phyloP scores from a whole-genome alignment of 345 rosid genomes.

The Citrus unshiu region DNA sequence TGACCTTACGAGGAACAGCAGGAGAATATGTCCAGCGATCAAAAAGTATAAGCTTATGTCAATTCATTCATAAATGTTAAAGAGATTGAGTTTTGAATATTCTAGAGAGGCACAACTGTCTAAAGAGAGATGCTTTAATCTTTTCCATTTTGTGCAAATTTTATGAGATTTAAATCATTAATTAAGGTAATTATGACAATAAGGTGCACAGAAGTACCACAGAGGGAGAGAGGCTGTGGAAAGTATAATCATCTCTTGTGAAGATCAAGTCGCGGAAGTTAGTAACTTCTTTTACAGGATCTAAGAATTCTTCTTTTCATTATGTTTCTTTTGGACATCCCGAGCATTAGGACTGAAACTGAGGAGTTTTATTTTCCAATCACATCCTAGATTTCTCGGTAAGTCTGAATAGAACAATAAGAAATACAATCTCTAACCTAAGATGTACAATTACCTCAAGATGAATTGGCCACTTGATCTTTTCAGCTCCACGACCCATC shows the following conservation, averaged over 20 bases:
- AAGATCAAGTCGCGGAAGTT: not conserved
- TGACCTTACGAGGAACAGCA: not conserved
- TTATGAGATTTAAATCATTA: not conserved
- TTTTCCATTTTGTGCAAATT: not conserved
- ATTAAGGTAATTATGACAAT: not conserved
- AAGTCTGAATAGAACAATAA: not conserved
- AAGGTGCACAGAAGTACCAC: not conserved
- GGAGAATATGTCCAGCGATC: not conserved
- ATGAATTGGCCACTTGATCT: constrained; percentile 94
- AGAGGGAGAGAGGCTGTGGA: not conserved
- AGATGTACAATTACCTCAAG: constrained; percentile 58
- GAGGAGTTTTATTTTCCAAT: not conserved
- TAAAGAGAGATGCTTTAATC: no score
- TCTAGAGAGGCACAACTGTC: not conserved
- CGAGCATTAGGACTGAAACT: not conserved
- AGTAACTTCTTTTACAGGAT: not conserved
- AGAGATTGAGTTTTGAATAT: not conserved
- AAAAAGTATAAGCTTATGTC: not conserved
- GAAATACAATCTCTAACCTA: not conserved
- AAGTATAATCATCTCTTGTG: not conserved
- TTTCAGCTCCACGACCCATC: constrained; percentile 58
- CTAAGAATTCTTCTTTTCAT: not conserved
- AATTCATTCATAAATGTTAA: not conserved
- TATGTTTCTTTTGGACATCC: not conserved
- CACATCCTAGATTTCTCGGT: not conserved